phyloP scores from a whole-genome alignment of 1,139 yeast genomes.

The Geotrichum siamense region DNA sequence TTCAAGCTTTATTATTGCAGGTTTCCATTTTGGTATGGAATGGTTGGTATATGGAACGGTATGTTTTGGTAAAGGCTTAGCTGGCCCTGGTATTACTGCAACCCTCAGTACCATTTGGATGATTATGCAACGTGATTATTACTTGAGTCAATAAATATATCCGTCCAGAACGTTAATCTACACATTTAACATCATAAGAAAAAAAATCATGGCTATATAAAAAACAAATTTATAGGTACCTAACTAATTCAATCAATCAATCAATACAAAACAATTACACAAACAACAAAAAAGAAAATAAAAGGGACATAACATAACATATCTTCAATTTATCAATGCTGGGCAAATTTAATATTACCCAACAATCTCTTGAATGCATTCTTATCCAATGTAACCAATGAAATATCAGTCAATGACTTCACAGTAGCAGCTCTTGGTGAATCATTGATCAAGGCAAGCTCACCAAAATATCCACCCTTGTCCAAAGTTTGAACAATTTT shows the following conservation, averaged over 20 bases:
- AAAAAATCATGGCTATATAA: neutral
- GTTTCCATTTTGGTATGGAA: constrained; percentile 74
- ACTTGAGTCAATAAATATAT: constrained; percentile 21
- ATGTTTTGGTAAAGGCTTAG: constrained; percentile 76
- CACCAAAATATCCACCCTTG: constrained; percentile 94
- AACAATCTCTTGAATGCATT: constrained; percentile 87
- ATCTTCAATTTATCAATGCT: neutral
- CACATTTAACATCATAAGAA: neutral
- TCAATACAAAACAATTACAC: neutral
- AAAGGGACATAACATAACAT: neutral
- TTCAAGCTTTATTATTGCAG: constrained; percentile 79
- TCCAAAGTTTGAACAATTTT: constrained; percentile 51
- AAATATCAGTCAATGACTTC: constrained; percentile 63
- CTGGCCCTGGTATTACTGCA: constrained; percentile 75
- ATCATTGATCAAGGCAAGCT: constrained; percentile 84
- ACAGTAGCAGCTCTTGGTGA: constrained; percentile 94
- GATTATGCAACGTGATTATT: constrained; percentile 38
- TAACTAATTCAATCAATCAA: neutral
- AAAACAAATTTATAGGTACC: neutral
- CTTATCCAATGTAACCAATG: constrained; percentile 86
- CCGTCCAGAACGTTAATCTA: no score
- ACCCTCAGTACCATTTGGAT: constrained; percentile 43
- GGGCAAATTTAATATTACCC: constrained; percentile 59
- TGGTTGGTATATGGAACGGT: constrained; percentile 76
- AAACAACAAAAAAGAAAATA: neutral